Evolutionary conservation across 176 grass and related monocot genomes (phyloP), one percentile per base, ranked within the genome.

Genomic region (Themeda triandra): DNA sequence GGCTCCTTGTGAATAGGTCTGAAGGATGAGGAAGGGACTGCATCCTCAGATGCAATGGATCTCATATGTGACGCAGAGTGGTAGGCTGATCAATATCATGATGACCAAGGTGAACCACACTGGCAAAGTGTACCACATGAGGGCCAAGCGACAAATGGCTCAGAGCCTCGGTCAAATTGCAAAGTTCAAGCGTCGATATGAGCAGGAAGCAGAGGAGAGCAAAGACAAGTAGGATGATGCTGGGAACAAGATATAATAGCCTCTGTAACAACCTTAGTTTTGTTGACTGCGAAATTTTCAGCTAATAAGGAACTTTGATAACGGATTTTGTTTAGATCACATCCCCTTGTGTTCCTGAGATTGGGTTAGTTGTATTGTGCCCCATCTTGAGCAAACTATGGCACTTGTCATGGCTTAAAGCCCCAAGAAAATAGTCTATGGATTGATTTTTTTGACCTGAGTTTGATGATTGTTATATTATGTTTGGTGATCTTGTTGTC

Each of bases 21-120:
- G 29, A 75, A 82, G 63, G 32, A 92, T 92, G 86, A 92, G 63
- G 78, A 92, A 92, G 84, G 90, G 90, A 19, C 3, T 91, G 23
- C 86, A 92, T 40, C 90, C 90, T 13, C 90, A 92, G 51, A 60
- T 86, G 90, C 90, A 92, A 31, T 92, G 86, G 86, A 88, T 88
- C 69, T 92, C 90, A 23, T 88, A 92, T 60, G 90, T 92, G 77
- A 92, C 90, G 1, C 86, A 92, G 29, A 88, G 82, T 49, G 90
- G 90, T 28, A 79, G 90, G 63, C 53, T 92, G 59, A 88, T 92
- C 32, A 75, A 88, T 78, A 75, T 86, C 42, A 82, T 85, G 82
- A 87, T 92, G 90, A 92, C 90, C 56, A 92, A 83, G 78, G 69
- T 92, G 6, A 71, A 83, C 66, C 73, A 86, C 69, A 62, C 80